Conservation (phyloP, 495 filamentous ascomycete genomes). For the Tuber magnatum region DNA sequence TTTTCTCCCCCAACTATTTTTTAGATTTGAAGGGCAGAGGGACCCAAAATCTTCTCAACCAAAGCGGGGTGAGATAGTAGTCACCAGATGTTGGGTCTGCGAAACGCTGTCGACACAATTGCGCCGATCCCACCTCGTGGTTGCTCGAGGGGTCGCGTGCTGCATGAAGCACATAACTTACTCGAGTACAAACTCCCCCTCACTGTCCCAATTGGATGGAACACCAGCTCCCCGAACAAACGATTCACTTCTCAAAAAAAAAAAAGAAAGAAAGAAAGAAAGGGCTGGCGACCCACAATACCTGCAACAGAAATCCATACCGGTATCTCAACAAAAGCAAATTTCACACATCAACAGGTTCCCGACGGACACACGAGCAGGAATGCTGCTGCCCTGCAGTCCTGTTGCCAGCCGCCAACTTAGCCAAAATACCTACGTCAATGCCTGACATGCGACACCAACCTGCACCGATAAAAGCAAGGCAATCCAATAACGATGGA, state of each 20-base stretch:
- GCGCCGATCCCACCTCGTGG: conserved; percentile 3
- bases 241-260: background rate
- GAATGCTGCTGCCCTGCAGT: background rate
- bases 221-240: background rate
- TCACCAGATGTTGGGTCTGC: background rate
- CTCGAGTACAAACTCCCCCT: conserved; percentile 4
- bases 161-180: conserved; percentile 1
- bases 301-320: background rate
- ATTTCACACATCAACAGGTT: background rate
- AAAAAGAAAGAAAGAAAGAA: background rate
- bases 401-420: background rate
- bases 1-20: background rate
- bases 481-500: background rate
- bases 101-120: conserved; percentile 3
- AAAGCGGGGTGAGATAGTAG: background rate
- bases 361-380: background rate
- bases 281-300: background rate
- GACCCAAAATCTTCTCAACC: background rate
- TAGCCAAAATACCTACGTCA: conserved; percentile 1
- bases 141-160: background rate
- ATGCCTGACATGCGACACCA: conserved; percentile 3
- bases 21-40: background rate
- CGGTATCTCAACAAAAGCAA: background rate
- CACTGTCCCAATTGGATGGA: background rate
- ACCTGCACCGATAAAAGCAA: background rate